A percentile compares a stretch with the other conserved stretches of the same genome.
These are phyloP conservation scores for Phytophthora pini DNA, from an alignment of 352 stramenopile genomes.

Conservation along the genomic window DNA sequence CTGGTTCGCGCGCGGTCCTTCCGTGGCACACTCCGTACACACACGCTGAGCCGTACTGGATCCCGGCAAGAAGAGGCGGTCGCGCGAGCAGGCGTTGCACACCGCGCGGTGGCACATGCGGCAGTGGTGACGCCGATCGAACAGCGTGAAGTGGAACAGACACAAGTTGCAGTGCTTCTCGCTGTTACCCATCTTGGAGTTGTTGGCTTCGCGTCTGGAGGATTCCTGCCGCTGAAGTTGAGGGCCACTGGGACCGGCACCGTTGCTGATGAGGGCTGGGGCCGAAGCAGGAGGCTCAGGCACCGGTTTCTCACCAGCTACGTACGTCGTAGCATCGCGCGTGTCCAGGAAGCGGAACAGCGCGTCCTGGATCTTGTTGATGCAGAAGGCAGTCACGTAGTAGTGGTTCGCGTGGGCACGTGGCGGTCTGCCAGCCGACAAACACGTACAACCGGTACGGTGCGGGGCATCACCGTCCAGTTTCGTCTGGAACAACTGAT, in stretches of 20 bases:
- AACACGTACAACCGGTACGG: slow-evolving; percentile 84
- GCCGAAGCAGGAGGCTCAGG: slow-evolving; percentile 67
- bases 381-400: slow-evolving; percentile 90
- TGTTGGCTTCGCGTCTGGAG: slow-evolving; percentile 60
- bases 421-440: slow-evolving; percentile 73
- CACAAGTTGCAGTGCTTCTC: slow-evolving; percentile 92
- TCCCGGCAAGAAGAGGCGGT: slow-evolving; percentile 83
- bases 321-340: slow-evolving; percentile 80
- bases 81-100: slow-evolving; percentile 88
- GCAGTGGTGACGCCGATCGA: slow-evolving; percentile 89
- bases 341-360: slow-evolving; percentile 86
- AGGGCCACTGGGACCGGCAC: slow-evolving; percentile 13
- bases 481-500: slow-evolving; percentile 74
- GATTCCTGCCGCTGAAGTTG: slow-evolving; percentile 66
- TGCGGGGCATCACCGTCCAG: slow-evolving; percentile 83
- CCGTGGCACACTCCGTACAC: slow-evolving; percentile 87
- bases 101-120: slow-evolving; percentile 90
- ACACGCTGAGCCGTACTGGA: slow-evolving; percentile 90
- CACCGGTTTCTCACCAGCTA: slow-evolving; percentile 74
- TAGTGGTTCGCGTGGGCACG: slow-evolving; percentile 85
- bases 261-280: slow-evolving; percentile 38
- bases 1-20: slow-evolving; percentile 71
- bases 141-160: slow-evolving; percentile 91
- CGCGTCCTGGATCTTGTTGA: slow-evolving; percentile 88
- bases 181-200: slow-evolving; percentile 69